Conservation (phyloP, 2,329 filamentous ascomycete genomes). For the Aspergillus sp. region DNA sequence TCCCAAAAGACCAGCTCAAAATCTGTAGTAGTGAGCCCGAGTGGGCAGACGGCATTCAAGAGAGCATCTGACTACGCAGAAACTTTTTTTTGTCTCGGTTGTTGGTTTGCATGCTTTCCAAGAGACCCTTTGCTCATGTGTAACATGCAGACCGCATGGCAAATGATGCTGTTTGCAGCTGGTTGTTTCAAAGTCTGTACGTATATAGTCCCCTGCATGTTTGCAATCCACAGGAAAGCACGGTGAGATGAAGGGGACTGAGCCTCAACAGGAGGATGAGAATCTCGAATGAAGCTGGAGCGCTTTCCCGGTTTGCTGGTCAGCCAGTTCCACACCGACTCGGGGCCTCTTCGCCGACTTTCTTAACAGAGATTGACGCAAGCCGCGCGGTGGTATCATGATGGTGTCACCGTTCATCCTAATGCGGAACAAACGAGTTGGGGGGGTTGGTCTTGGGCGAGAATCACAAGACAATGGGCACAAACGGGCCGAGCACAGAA, state of each 20-base stretch:
- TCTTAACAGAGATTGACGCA: slow-evolving; percentile 12
- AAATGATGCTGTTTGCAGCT: slow-evolving; percentile 13
- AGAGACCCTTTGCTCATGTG: slow-evolving; percentile 7
- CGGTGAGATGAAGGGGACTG: neutral
- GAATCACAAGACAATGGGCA: slow-evolving; percentile 20
- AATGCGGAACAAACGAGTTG: slow-evolving; percentile 15
- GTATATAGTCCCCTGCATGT: slow-evolving; percentile 13
- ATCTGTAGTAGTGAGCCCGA: neutral
- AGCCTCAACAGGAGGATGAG: neutral
- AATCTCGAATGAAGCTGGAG: neutral
- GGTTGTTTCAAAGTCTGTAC: slow-evolving; percentile 9
- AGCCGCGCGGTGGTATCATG: slow-evolving; percentile 18
- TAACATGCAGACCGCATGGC: slow-evolving; percentile 16
- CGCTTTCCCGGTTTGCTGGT: neutral
- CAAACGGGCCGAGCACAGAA: slow-evolving; percentile 18
- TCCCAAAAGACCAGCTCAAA: neutral
- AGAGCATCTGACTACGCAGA: neutral
- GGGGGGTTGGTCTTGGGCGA: slow-evolving; percentile 13
- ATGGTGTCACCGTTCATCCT: slow-evolving; percentile 20
- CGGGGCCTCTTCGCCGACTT: slow-evolving; percentile 2
- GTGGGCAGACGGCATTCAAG: neutral
- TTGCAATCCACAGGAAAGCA: slow-evolving; percentile 13
- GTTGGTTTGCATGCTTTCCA: neutral
- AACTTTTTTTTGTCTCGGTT: neutral
- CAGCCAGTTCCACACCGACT: slow-evolving; percentile 17